Percentiles rank a stretch among this genome's conserved stretches.
These are phyloP conservation scores for Tulasnella sp. DNA, from an alignment of 768 basidiomycete genomes.

Conservation along the genomic window DNA sequence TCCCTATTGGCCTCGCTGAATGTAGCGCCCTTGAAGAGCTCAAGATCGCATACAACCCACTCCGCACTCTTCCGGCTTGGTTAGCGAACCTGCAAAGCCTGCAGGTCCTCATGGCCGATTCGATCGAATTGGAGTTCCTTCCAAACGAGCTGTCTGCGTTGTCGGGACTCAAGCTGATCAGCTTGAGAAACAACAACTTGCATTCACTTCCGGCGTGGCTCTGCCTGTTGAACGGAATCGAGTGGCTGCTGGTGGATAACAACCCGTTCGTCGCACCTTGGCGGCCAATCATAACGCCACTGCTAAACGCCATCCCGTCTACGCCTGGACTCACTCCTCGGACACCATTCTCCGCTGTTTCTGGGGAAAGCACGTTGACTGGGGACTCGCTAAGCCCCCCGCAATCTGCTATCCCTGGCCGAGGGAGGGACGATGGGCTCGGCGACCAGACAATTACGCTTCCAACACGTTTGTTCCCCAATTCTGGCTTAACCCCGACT, in stretches of 20 bases:
- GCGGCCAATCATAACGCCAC: conserved; percentile 79
- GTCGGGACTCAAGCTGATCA: conserved; percentile 78
- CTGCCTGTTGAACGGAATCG: conserved; percentile 73
- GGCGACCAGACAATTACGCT: conserved; percentile 16
- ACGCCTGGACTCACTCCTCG: neutral
- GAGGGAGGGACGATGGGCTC: neutral
- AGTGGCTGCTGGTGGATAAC: conserved; percentile 84
- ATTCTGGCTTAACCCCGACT: neutral
- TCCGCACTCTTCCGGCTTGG: conserved; percentile 87
- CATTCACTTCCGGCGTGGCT: conserved; percentile 91
- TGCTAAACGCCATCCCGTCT: conserved; percentile 43
- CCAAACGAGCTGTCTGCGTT: conserved; percentile 67
- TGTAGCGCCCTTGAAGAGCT: conserved; percentile 85
- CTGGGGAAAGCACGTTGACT: conserved; percentile 2
- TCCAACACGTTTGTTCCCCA: neutral
- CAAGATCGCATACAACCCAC: conserved; percentile 84
- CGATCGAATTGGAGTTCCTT: conserved; percentile 69
- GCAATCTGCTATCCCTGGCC: neutral
- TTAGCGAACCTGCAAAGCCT: conserved; percentile 67
- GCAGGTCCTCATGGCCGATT: conserved; percentile 87
- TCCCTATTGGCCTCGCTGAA: conserved; percentile 74
- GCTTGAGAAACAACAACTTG: conserved; percentile 81
- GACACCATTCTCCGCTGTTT: conserved; percentile 15
- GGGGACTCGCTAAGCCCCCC: neutral
- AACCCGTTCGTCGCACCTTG: conserved; percentile 95